Percentiles rank a stretch among this genome's conserved stretches.
These are phyloP conservation scores for Platanthera guangdongensis DNA, from an alignment of 106 monocot species.

Conservation along the genomic window DNA sequence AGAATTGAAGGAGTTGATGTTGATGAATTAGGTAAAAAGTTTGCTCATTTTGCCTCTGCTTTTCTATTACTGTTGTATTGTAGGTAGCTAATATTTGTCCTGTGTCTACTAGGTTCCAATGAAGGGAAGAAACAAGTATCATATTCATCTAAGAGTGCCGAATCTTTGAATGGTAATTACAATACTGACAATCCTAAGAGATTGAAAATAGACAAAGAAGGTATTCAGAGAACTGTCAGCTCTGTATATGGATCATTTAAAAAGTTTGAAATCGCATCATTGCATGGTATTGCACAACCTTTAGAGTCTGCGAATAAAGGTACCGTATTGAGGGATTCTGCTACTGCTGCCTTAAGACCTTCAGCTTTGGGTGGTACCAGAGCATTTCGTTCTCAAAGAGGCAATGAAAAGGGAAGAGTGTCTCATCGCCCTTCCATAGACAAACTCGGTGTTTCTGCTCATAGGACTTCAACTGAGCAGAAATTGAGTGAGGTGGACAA, in stretches of 20 bases:
- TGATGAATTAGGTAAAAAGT: slow-evolving; percentile 22
- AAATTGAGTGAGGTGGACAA: slow-evolving; percentile 27
- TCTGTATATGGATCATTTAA: slow-evolving; percentile 9
- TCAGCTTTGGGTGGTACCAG: slow-evolving; percentile 10
- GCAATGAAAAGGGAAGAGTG: slow-evolving; percentile 63
- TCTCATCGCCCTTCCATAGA: slow-evolving; percentile 53
- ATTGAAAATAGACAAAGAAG: slow-evolving; percentile 6
- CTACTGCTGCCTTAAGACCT: slow-evolving; percentile 14
- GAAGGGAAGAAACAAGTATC: slow-evolving; percentile 25
- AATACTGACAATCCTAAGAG: slow-evolving; percentile 24
- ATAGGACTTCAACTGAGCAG: slow-evolving; percentile 45
- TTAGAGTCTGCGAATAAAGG: slow-evolving; percentile 15
- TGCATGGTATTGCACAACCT: slow-evolving; percentile 2
- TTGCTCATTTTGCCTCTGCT: neutral
- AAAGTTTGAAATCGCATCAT: slow-evolving; percentile 7
- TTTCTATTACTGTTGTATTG: neutral
- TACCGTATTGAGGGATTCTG: slow-evolving; percentile 31
- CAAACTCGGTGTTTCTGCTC: slow-evolving; percentile 35
- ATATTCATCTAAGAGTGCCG: slow-evolving; percentile 22
- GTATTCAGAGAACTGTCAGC: neutral
- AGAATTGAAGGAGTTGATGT: slow-evolving; percentile 26
- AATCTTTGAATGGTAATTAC: slow-evolving; percentile 12
- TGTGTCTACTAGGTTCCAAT: slow-evolving; percentile 14
- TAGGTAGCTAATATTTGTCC: slow-evolving; percentile 1
- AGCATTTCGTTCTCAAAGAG: slow-evolving; percentile 39